Percentiles rank a stretch among this genome's conserved stretches.
Conservation (phyloP, 2,329 filamentous ascomycete genomes). For the Verticillium nubilum region DNA sequence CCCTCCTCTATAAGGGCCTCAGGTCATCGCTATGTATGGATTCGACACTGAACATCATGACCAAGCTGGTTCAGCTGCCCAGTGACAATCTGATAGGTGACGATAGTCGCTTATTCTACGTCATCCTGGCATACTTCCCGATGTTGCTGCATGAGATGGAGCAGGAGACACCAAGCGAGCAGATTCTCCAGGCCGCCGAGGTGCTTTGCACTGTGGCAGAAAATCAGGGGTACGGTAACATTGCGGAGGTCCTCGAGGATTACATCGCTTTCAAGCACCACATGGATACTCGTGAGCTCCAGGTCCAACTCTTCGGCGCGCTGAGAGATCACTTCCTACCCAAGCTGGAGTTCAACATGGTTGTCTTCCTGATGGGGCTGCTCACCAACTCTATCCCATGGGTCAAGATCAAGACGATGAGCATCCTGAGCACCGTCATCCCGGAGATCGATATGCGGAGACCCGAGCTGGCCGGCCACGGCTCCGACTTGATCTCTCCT, state of each 20-base stretch:
- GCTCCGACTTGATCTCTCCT: conserved; percentile 91
- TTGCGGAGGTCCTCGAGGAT: conserved; percentile 64
- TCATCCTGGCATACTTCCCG: conserved; percentile 86
- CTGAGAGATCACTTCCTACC: conserved; percentile 77
- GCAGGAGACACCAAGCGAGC: conserved; percentile 47
- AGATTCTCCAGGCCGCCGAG: conserved; percentile 58
- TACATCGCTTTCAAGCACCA: conserved; percentile 65
- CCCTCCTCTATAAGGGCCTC: conserved; percentile 84
- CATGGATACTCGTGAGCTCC: conserved; percentile 63
- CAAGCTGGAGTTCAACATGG: conserved; percentile 72
- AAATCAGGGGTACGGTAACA: conserved; percentile 59
- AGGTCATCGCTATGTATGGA: conserved; percentile 81
- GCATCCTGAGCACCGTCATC: conserved; percentile 77
- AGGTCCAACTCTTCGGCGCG: conserved; percentile 66
- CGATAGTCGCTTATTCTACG: conserved; percentile 75
- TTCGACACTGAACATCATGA: conserved; percentile 69
- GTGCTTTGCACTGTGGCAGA: conserved; percentile 69
- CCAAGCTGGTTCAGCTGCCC: conserved; percentile 73
- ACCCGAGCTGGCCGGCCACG: conserved; percentile 81
- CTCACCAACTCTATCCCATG: conserved; percentile 83
- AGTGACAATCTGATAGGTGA: conserved; percentile 77
- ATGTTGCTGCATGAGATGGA: conserved; percentile 79
- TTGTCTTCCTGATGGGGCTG: conserved; percentile 87
- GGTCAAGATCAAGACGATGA: conserved; percentile 92
- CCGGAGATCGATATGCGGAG: conserved; percentile 91